Evolutionary conservation across 2,329 filamentous ascomycete genomes (phyloP), one percentile per base, ranked within the genome.

Genomic region (Ophiostoma tasmaniense): DNA sequence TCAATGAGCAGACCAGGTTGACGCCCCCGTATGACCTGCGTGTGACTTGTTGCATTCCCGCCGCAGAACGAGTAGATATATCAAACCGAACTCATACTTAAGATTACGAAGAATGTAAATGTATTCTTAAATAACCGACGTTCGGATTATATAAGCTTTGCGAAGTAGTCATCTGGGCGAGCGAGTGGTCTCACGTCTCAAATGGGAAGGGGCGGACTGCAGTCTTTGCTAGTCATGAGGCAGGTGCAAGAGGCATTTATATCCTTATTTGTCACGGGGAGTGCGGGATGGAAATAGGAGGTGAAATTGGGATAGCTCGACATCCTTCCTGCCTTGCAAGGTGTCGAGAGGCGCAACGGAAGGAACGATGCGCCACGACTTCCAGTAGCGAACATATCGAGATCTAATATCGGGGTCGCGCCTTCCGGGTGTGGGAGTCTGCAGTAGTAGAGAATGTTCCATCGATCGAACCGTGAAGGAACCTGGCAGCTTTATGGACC

Each of bases 341-440:
- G 42, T 61, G 6, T 30, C 6, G 55, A 17, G 55, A 61, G 22
- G 55, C 55, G 55, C 11, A 10, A 62, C 28, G 59, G 59, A 62
- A 62, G 59, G 59, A 62, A 35, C 59, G 59, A 62, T 62, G 59
- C 59, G 59, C 59, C 14, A 62, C 14, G 28, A 33, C 25, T 30
- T 17, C 55, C n/a, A 30, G 22, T 22, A 59, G 52, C 30, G 55
- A 55, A 59, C 22, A n/a, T 55, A 62, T 62, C 55, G 55, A 61
- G 55, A 61, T 28, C 55, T 28, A 30, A 61, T 33, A 65, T 65
- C 37, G 20, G 35, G n/a, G 35, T 22, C 11, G 64, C 35, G 37
- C 35, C 61, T 64, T 64, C 55, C 55, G 28, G n/a, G 25, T 33
- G 25, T 30, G 28, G 13, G 28, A 61, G 25, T 25, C 25, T 59